Evolutionary conservation across 441 rosid species (phyloP), one percentile per base, ranked within the genome.

Genomic region (Eruca vesicaria): DNA sequence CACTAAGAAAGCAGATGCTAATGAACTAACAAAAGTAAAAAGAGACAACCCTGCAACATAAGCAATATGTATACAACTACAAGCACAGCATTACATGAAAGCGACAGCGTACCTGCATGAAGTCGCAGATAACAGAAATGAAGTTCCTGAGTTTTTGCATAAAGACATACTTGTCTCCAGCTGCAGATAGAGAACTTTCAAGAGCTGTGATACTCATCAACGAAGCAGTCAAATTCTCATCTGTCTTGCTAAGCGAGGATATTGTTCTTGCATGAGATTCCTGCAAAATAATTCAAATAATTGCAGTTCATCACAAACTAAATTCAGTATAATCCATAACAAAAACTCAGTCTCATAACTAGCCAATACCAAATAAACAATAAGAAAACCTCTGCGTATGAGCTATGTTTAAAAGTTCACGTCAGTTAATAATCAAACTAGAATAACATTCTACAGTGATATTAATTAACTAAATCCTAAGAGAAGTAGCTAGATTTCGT

Each of bases 121-220:
- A 93, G 79, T 91, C 96, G 85, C 98, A 93, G 83, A 91, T 76
- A 86, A 89, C 92, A 86, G 99, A 88, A 85, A 94, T 83, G 84
- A 85, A 94, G 87, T 88, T 86, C 85, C 95, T 96, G 79, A 95
- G 93, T 88, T 91, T 91, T 86, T 95, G 98, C 99, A 90, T 89
- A 89, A 91, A 95, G 84, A 95, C 86, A 95, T 85, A 95, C 97
- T 90, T 93, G 90, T 95, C 98, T 84, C 94, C 94, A 70, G 97
- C 96, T 60, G 91, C 94, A 78, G 92, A 75, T 43, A 88, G 82
- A 77, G 96, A 84, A 69, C 82, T 88, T 72, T 95, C 98, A 69
- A 92, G 91, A 63, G 84, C 82, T 77, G 90, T 83, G 73, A 92
- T 86, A 78, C 87, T 89, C 83, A 88, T 74, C 73, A 92, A 88